These are phyloP conservation scores for Rhododendron ovatum DNA, from an alignment of 148 eudicot species.

Conservation along the genomic window DNA sequence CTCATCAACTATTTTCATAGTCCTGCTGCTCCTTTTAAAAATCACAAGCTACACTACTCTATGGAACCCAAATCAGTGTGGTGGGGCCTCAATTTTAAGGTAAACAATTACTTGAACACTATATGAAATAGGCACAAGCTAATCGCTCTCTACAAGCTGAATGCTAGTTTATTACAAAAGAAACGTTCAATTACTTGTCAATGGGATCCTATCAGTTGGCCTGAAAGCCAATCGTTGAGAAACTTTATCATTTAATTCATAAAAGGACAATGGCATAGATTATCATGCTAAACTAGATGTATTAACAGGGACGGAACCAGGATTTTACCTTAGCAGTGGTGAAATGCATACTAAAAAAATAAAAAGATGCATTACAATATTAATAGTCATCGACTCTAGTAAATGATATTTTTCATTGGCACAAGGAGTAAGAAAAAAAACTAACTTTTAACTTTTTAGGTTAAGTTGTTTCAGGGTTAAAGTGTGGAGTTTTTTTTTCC, in stretches of 20 bases:
- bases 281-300: neutral
- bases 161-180: neutral
- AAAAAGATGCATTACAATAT: no score
- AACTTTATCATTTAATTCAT: neutral
- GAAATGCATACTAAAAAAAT: no score
- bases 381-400: no score
- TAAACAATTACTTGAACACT: neutral
- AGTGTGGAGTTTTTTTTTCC: no score
- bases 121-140: neutral
- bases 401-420: no score
- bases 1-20: neutral
- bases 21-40: neutral
- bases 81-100: neutral
- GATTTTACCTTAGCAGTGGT: no score
- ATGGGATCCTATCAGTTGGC: neutral
- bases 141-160: neutral
- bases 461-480: no score
- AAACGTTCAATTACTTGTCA: neutral
- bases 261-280: neutral
- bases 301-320: neutral
- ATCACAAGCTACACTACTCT: neutral
- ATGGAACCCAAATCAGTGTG: neutral
- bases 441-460: no score
- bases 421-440: no score
- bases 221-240: neutral